These are phyloP conservation scores for Lasiosphaeria miniovina DNA, from an alignment of 495 filamentous ascomycete species.

Conservation along the genomic window DNA sequence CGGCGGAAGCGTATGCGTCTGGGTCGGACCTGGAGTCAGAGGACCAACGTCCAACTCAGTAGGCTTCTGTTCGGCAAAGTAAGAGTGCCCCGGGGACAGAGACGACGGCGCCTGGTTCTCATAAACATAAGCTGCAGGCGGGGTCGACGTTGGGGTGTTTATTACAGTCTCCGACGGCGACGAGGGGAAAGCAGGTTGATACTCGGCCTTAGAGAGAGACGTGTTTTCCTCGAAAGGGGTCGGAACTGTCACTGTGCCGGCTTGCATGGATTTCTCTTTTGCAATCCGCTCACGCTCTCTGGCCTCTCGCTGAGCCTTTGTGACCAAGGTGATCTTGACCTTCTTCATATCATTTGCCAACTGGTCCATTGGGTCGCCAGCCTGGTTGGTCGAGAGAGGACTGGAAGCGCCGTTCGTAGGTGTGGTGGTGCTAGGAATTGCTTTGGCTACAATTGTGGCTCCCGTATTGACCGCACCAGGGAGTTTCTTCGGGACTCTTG, in stretches of 20 bases:
- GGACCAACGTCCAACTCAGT: background rate
- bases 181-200: slow-evolving; percentile 13
- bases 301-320: slow-evolving; percentile 67
- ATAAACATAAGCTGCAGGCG: background rate
- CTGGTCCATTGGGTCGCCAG: slow-evolving; percentile 51
- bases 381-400: slow-evolving; percentile 14
- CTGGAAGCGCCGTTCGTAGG: background rate
- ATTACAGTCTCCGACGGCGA: slow-evolving; percentile 1
- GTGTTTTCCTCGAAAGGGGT: slow-evolving; percentile 14
- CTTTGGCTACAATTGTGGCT: slow-evolving; percentile 4
- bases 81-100: no score
- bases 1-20: slow-evolving; percentile 1
- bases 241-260: slow-evolving; percentile 19
- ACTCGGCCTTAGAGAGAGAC: slow-evolving; percentile 1
- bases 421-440: slow-evolving; percentile 7
- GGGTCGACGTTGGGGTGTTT: slow-evolving; percentile 10
- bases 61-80: no score
- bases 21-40: slow-evolving; percentile 8
- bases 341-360: slow-evolving; percentile 68
- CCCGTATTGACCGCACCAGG: slow-evolving; percentile 25
- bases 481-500: slow-evolving; percentile 39
- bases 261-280: slow-evolving; percentile 29
- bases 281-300: slow-evolving; percentile 31
- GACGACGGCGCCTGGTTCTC: no score
- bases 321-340: slow-evolving; percentile 71